Percentiles rank a stretch among this genome's conserved stretches.
Conservation (phyloP, 768 basidiomycete genomes). For the Pleurotus platypus region DNA sequence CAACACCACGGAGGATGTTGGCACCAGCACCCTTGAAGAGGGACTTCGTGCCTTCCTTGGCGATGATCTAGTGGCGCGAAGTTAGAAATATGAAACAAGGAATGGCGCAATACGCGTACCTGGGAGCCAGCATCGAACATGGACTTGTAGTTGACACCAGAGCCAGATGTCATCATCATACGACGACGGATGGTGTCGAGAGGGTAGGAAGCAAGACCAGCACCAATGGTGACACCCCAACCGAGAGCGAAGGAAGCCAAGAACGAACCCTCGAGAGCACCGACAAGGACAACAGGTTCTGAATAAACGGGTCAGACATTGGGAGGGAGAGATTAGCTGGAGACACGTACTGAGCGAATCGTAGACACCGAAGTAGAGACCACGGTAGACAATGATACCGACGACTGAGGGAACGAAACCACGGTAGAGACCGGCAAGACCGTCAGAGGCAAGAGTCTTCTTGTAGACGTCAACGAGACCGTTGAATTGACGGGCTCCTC, state of each 20-base stretch:
- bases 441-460: slow-evolving; percentile 97
- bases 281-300: slow-evolving; percentile 98
- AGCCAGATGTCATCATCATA: slow-evolving; percentile 99
- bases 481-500: slow-evolving; percentile 95
- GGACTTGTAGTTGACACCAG: slow-evolving; percentile 94
- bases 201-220: slow-evolving; percentile 97
- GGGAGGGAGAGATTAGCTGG: neutral
- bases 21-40: slow-evolving; percentile 99
- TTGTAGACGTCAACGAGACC: slow-evolving; percentile 96
- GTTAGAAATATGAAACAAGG: neutral
- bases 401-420: slow-evolving; percentile 99
- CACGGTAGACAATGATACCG: slow-evolving; percentile 99
- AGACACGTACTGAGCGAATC: slow-evolving; percentile 78
- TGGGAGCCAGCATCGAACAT: slow-evolving; percentile 97
- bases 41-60: slow-evolving; percentile 93
- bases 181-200: slow-evolving; percentile 97
- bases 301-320: slow-evolving; percentile 20
- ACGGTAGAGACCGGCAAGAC: slow-evolving; percentile 99
- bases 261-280: slow-evolving; percentile 94
- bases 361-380: slow-evolving; percentile 98
- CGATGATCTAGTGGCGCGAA: slow-evolving; percentile 53
- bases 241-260: slow-evolving; percentile 95
- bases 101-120: slow-evolving; percentile 15
- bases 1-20: slow-evolving; percentile 97
- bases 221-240: slow-evolving; percentile 99